Conservation (phyloP, 2,329 filamentous ascomycete genomes). For the Aspergillus candidus region DNA sequence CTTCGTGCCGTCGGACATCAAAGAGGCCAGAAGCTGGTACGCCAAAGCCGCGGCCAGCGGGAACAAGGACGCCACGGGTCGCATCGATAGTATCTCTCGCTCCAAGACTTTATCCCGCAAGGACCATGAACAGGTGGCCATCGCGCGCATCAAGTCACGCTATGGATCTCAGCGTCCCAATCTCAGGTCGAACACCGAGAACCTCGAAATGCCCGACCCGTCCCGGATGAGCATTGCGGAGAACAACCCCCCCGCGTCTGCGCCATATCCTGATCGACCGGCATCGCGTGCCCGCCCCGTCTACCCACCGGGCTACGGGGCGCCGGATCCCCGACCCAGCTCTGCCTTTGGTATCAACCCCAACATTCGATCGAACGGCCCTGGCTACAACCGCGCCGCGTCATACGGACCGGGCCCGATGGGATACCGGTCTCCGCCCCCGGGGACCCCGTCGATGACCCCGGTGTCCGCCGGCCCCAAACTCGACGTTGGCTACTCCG, state of each 20-base stretch:
- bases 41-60: slow-evolving; percentile 80
- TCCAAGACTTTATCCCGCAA: slow-evolving; percentile 79
- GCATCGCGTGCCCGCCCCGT: slow-evolving; percentile 29
- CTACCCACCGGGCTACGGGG: slow-evolving; percentile 27
- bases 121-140: slow-evolving; percentile 87
- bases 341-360: slow-evolving; percentile 46
- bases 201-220: slow-evolving; percentile 45
- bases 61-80: slow-evolving; percentile 77
- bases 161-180: slow-evolving; percentile 55
- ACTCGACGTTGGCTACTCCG: slow-evolving; percentile 44
- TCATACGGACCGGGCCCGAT: slow-evolving; percentile 29
- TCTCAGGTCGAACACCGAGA: slow-evolving; percentile 21
- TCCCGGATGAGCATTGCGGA: slow-evolving; percentile 37
- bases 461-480: slow-evolving; percentile 30
- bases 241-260: slow-evolving; percentile 27
- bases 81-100: slow-evolving; percentile 77
- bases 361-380: slow-evolving; percentile 39
- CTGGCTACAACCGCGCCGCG: slow-evolving; percentile 28
- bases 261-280: slow-evolving; percentile 39
- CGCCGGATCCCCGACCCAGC: slow-evolving; percentile 37
- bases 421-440: slow-evolving; percentile 29
- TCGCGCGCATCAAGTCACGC: slow-evolving; percentile 78
- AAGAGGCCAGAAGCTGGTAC: slow-evolving; percentile 84
- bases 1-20: slow-evolving; percentile 73
- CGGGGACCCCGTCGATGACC: slow-evolving; percentile 27